Evolutionary conservation across 768 basidiomycete species (phyloP).

Genomic region (Tylopilus vinaceipallidus): DNA sequence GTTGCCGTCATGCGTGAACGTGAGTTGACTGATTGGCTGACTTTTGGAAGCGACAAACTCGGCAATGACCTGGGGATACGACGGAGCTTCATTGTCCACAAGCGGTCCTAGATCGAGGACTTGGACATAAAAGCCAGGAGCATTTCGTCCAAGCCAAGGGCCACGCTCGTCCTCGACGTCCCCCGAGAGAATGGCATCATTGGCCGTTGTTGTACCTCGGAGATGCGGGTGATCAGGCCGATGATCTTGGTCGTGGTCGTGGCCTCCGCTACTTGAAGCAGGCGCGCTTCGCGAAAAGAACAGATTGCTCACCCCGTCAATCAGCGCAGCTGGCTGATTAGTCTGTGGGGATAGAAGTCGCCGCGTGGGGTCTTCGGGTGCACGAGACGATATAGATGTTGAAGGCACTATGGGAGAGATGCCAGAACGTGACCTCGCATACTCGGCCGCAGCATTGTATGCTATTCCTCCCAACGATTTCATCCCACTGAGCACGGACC

Average conservation of each 20-base stretch:
- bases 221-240: constrained; percentile 7
- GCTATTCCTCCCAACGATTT: constrained; percentile 62
- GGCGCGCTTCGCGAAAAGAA: constrained; percentile 69
- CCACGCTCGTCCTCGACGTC: constrained; percentile 13
- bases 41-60: constrained; percentile 50
- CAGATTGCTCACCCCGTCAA: constrained; percentile 32
- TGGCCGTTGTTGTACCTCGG: constrained; percentile 12
- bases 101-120: constrained; percentile 54
- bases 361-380: constrained; percentile 3
- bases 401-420: neutral
- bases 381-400: constrained; percentile 7
- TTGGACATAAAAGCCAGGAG: constrained; percentile 47
- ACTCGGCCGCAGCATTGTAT: constrained; percentile 43
- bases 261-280: constrained; percentile 31
- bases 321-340: constrained; percentile 22
- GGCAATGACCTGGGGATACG: constrained; percentile 35
- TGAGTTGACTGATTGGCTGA: constrained; percentile 45
- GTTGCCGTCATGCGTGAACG: constrained; percentile 55
- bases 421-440: constrained; percentile 36
- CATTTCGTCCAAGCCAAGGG: constrained; percentile 6
- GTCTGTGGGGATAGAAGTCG: constrained; percentile 22
- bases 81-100: constrained; percentile 15
- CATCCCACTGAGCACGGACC: constrained; percentile 61
- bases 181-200: constrained; percentile 11
- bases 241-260: constrained; percentile 7